These are phyloP conservation scores for Climacium dendroides DNA, from an alignment of 225 moss, liverwort and hornwort genomes.

Conservation along the genomic window DNA sequence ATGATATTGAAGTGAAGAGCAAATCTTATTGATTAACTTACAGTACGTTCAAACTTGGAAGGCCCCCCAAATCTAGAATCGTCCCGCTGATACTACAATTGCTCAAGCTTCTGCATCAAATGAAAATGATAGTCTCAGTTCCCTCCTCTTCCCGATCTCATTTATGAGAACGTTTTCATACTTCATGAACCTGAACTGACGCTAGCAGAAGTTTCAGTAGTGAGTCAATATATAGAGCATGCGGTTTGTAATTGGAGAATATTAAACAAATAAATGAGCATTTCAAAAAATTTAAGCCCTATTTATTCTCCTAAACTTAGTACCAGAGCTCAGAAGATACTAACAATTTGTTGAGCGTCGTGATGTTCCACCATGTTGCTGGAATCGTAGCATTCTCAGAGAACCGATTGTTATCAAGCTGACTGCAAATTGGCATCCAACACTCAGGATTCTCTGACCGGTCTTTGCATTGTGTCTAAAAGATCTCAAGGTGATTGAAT, in stretches of 20 bases:
- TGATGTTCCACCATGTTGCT: conserved; percentile 6
- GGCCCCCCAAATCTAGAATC: neutral
- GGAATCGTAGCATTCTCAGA: conserved; percentile 23
- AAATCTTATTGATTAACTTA: neutral
- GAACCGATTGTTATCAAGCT: conserved; percentile 65
- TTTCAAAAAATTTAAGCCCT: neutral
- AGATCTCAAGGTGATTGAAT: neutral
- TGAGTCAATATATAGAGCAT: neutral
- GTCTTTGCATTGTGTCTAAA: neutral
- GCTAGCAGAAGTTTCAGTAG: neutral
- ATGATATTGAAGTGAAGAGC: neutral
- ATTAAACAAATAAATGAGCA: neutral
- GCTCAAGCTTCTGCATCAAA: conserved; percentile 39
- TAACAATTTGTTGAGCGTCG: conserved; percentile 39
- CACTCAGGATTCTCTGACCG: neutral
- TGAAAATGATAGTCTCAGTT: neutral
- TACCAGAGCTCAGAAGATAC: neutral
- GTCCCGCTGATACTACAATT: conserved; percentile 17
- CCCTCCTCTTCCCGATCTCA: neutral
- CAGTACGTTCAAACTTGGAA: neutral
- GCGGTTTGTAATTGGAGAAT: neutral
- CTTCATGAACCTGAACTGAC: neutral
- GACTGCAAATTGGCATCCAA: conserved; percentile 12
- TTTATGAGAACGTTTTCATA: neutral
- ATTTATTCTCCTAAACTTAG: neutral